Conservation (phyloP, 805 yeast genomes). For the Isabelozyma gotoi region DNA sequence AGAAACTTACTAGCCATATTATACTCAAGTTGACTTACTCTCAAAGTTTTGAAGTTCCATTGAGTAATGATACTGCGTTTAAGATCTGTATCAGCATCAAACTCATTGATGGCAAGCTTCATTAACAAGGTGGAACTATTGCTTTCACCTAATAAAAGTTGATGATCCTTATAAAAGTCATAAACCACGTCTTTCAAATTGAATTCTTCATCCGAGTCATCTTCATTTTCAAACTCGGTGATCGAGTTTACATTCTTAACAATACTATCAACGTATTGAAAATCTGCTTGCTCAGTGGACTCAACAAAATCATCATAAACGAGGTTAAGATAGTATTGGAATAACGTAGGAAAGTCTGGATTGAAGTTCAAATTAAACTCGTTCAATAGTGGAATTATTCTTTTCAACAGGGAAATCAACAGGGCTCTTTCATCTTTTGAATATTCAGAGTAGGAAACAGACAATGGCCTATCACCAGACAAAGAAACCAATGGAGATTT, state of each 20-base stretch:
- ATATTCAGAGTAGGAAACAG: constrained; percentile 2
- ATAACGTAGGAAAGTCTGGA: constrained; percentile 17
- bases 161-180: constrained; percentile 22
- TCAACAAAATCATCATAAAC: constrained; percentile 20
- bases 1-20: constrained; percentile 8
- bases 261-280: constrained; percentile 19
- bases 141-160: constrained; percentile 11
- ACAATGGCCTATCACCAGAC: no score
- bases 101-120: constrained; percentile 24
- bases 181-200: constrained; percentile 20
- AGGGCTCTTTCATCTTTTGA: constrained; percentile 13
- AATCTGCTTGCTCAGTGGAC: constrained; percentile 15
- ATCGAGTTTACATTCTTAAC: constrained; percentile 19
- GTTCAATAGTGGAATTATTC: constrained; percentile 22
- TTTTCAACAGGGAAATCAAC: constrained; percentile 12
- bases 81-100: constrained; percentile 2
- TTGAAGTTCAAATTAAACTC: constrained; percentile 26
- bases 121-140: constrained; percentile 25
- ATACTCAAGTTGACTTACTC: constrained; percentile 12
- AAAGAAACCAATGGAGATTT: neutral
- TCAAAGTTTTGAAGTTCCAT: constrained; percentile 21
- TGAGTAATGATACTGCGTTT: constrained; percentile 7
- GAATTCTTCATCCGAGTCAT: constrained; percentile 13
- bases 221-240: constrained; percentile 28
- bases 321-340: constrained; percentile 20